phyloP scores from a whole-genome alignment of 345 rosid genomes.

The Acer yangbiense region DNA sequence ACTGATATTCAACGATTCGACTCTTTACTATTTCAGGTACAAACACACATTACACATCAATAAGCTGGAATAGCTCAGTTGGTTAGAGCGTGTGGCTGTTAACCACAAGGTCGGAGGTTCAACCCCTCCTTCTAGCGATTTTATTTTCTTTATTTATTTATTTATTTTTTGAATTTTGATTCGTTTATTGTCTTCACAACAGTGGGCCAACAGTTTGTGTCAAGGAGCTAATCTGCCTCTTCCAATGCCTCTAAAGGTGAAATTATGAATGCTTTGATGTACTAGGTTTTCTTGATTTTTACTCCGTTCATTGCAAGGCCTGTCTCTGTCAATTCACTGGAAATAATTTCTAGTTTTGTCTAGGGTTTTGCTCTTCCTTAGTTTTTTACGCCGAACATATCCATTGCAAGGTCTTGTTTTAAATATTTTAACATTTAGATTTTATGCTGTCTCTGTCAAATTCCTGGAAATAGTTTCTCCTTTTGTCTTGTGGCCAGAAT shows the following conservation, averaged over 20 bases:
- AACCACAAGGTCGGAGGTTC: conserved; percentile 55
- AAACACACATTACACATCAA: too few relatives aligned
- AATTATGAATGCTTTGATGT: not conserved
- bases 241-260: conserved; percentile 83
- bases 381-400: not conserved
- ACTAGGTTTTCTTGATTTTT: too few relatives aligned
- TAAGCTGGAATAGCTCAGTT: conserved; percentile 76
- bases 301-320: too few relatives aligned
- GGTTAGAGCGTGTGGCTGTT: conserved; percentile 94
- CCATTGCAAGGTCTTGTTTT: not conserved
- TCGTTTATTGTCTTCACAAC: conserved; percentile 14
- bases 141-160: too few relatives aligned
- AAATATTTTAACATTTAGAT: not conserved
- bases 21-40: conserved; percentile 71
- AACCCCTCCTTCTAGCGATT: conserved; percentile 19
- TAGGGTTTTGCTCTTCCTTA: too few relatives aligned
- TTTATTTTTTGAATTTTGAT: too few relatives aligned
- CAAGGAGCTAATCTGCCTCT: conserved; percentile 94
- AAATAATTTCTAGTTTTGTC: too few relatives aligned
- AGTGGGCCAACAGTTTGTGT: conserved; percentile 96
- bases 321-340: too few relatives aligned
- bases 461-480: too few relatives aligned
- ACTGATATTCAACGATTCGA: conserved; percentile 71
- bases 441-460: not conserved
- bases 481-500: too few relatives aligned